These are phyloP conservation scores for Coemansia sp. DNA, from an alignment of 192 early-diverging fungal species.

Conservation along the genomic window DNA sequence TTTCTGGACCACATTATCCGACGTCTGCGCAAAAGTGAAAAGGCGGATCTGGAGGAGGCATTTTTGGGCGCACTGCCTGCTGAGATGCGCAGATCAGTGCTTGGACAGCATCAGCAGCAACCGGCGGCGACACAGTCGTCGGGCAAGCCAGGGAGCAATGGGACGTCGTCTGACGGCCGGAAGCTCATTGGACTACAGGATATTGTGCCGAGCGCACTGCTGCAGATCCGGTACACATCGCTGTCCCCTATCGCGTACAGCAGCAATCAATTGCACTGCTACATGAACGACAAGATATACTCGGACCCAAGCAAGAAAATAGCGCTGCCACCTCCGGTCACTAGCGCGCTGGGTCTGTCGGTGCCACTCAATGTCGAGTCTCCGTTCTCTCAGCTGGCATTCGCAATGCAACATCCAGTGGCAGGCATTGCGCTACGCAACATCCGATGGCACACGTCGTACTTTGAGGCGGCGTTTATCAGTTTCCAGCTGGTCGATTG, in stretches of 20 bases:
- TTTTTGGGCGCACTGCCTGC: conserved; percentile 32
- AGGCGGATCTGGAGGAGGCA: conserved; percentile 23
- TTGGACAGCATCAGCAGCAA: conserved; percentile 5
- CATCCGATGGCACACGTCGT: conserved; percentile 80
- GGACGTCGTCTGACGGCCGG: neutral
- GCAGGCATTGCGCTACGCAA: conserved; percentile 70
- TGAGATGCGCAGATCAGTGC: conserved; percentile 19
- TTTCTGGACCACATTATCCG: conserved; percentile 72
- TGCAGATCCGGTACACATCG: conserved; percentile 50
- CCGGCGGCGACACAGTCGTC: neutral
- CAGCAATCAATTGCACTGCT: conserved; percentile 28
- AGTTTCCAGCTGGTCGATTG: conserved; percentile 89
- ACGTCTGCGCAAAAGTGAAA: conserved; percentile 29
- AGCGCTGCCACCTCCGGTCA: conserved; percentile 30
- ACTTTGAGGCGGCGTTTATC: conserved; percentile 71
- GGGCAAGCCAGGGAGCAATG: neutral
- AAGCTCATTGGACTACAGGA: conserved; percentile 27
- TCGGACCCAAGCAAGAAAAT: conserved; percentile 28
- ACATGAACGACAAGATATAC: conserved; percentile 34
- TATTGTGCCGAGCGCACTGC: conserved; percentile 38
- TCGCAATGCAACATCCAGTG: conserved; percentile 68
- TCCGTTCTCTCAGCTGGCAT: conserved; percentile 57
- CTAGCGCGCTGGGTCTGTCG: conserved; percentile 1
- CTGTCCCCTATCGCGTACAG: conserved; percentile 37
- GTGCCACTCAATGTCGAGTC: conserved; percentile 55